These are phyloP conservation scores for Simplicillium sp. DNA, from an alignment of 2,329 filamentous ascomycete species.

Conservation along the genomic window DNA sequence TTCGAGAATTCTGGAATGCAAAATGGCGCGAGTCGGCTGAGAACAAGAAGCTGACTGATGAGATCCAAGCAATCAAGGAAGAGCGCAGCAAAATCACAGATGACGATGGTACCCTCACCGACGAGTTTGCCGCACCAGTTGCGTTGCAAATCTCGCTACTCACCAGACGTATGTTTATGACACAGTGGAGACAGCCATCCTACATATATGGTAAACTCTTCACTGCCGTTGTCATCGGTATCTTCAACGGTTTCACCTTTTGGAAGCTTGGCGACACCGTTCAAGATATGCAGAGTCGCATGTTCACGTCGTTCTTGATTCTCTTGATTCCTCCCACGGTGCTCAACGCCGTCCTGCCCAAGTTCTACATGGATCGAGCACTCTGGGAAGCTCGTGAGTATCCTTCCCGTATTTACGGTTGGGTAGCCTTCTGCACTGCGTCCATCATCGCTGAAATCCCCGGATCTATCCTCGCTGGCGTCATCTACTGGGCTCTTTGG, in stretches of 20 bases:
- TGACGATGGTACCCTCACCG: constrained; percentile 20
- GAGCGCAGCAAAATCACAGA: constrained; percentile 8
- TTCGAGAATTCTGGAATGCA: constrained; percentile 54
- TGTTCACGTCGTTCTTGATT: constrained; percentile 64
- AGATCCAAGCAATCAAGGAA: constrained; percentile 53
- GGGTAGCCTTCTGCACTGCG: constrained; percentile 66
- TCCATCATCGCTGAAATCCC: constrained; percentile 67
- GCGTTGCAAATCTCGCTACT: constrained; percentile 54
- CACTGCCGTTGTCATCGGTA: constrained; percentile 58
- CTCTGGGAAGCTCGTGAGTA: constrained; percentile 68
- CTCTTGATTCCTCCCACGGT: constrained; percentile 60
- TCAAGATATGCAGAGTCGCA: constrained; percentile 64
- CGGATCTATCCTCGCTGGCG: constrained; percentile 50
- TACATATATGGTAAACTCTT: constrained; percentile 75
- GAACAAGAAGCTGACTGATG: constrained; percentile 45
- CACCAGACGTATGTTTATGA: constrained; percentile 59
- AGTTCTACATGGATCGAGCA: constrained; percentile 64
- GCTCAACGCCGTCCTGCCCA: constrained; percentile 66
- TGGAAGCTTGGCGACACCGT: constrained; percentile 57
- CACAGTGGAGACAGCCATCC: constrained; percentile 68
- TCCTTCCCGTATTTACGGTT: constrained; percentile 67
- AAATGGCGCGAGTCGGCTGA: constrained; percentile 62
- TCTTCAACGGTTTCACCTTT: constrained; percentile 76
- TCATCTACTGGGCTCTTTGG: constrained; percentile 67
- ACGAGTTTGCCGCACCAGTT: constrained; percentile 59